A percentile compares a stretch with the other conserved stretches of the same genome.
Evolutionary conservation across 2,329 filamentous ascomycete genomes (phyloP).

Genomic region (Colletotrichum camelliae): DNA sequence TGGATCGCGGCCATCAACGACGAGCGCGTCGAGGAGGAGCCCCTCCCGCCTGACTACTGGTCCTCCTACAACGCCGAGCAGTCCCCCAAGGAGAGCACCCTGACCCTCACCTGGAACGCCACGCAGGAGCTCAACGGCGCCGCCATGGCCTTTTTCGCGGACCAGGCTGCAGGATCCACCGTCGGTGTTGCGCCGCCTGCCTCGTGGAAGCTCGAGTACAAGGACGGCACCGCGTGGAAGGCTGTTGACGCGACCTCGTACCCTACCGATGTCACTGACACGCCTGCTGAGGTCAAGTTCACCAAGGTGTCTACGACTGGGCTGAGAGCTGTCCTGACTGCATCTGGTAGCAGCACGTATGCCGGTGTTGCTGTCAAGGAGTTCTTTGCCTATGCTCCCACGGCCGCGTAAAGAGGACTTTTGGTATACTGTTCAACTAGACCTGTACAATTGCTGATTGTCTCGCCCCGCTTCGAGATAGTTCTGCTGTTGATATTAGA

Average conservation of each 20-base stretch:
- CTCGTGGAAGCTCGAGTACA: constrained; percentile 32
- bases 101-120: constrained; percentile 35
- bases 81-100: constrained; percentile 32
- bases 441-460: neutral
- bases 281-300: constrained; percentile 33
- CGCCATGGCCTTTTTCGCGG: constrained; percentile 35
- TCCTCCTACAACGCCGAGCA: constrained; percentile 34
- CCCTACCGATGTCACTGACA: constrained; percentile 28
- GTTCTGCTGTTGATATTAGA: neutral
- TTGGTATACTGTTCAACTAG: rapidly evolving
- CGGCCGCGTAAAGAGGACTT: neutral
- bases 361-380: constrained; percentile 31
- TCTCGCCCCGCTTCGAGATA: neutral
- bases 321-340: constrained; percentile 26
- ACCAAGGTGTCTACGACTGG: constrained; percentile 28
- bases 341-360: constrained; percentile 26
- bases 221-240: constrained; percentile 24
- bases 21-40: constrained; percentile 31
- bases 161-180: constrained; percentile 32
- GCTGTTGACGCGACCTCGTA: constrained; percentile 27
- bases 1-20: constrained; percentile 40
- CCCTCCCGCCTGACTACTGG: constrained; percentile 43
- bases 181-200: constrained; percentile 34
- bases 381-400: constrained; percentile 25
- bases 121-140: constrained; percentile 33